Percentiles rank a stretch among this genome's conserved stretches.
Conservation (phyloP, 2,329 filamentous ascomycete species). For the Fusarium sulawesiense region DNA sequence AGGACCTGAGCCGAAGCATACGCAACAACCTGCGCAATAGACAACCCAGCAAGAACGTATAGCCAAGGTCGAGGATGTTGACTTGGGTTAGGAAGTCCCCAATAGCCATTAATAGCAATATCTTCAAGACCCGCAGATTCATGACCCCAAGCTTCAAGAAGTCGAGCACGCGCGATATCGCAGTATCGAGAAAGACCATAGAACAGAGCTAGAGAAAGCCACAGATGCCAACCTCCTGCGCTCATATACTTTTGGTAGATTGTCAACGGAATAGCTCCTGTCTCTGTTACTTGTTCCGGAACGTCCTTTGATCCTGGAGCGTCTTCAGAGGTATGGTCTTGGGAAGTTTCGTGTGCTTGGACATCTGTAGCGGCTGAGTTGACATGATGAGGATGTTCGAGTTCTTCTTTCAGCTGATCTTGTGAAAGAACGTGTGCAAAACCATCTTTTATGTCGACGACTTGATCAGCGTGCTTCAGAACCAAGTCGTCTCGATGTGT, state of each 20-base stretch:
- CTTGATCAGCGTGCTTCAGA: constrained; percentile 76
- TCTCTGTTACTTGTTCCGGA: constrained; percentile 51
- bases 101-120: constrained; percentile 29
- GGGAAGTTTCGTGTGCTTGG: constrained; percentile 42
- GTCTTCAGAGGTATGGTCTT: constrained; percentile 50
- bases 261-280: constrained; percentile 78
- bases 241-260: constrained; percentile 90
- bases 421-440: constrained; percentile 62
- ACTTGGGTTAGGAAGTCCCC: constrained; percentile 69
- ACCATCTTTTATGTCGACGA: constrained; percentile 76
- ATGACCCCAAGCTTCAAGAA: constrained; percentile 89
- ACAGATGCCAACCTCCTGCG: constrained; percentile 80
- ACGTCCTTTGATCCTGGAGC: constrained; percentile 37
- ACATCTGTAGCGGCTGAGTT: constrained; percentile 8
- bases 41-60: constrained; percentile 74
- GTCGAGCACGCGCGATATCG: constrained; percentile 78
- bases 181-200: constrained; percentile 72
- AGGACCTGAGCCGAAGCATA: constrained; percentile 72
- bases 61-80: constrained; percentile 80
- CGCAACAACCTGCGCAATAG: constrained; percentile 67
- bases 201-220: constrained; percentile 72
- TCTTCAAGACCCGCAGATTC: constrained; percentile 49
- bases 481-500: constrained; percentile 85
- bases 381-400: constrained; percentile 53
- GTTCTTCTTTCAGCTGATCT: constrained; percentile 57